Evolutionary conservation across 768 basidiomycete genomes (phyloP).

Genomic region (Tricholoma sp.): DNA sequence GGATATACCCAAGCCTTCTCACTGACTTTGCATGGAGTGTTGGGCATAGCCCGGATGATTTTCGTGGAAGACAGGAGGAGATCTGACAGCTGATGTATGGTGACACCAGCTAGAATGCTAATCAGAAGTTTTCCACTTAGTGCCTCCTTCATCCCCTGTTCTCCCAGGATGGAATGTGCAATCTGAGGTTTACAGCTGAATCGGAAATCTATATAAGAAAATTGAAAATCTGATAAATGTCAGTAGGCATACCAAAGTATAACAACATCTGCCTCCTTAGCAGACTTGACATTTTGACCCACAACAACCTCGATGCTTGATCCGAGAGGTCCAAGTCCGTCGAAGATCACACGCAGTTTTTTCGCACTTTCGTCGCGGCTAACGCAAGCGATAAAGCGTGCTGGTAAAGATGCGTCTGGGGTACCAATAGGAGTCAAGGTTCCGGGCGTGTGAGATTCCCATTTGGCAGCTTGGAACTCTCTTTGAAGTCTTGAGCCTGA

Average conservation of each 20-base stretch:
- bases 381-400: slow-evolving; percentile 84
- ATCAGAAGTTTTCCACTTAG: slow-evolving; percentile 88
- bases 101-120: slow-evolving; percentile 97
- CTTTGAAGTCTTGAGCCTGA: slow-evolving; percentile 21
- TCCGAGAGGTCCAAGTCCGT: slow-evolving; percentile 52
- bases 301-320: slow-evolving; percentile 64
- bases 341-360: slow-evolving; percentile 61
- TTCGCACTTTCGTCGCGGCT: slow-evolving; percentile 68
- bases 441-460: slow-evolving; percentile 54
- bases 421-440: slow-evolving; percentile 63
- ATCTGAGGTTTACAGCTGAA: slow-evolving; percentile 91
- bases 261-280: slow-evolving; percentile 73
- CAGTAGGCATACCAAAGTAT: slow-evolving; percentile 68
- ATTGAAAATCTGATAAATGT: too few relatives aligned
- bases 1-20: background rate
- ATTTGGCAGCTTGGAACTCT: slow-evolving; percentile 20
- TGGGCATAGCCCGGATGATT: slow-evolving; percentile 96
- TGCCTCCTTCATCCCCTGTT: slow-evolving; percentile 76
- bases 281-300: slow-evolving; percentile 69
- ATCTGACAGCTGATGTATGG: slow-evolving; percentile 68
- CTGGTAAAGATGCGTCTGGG: slow-evolving; percentile 68
- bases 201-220: background rate
- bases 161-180: slow-evolving; percentile 66
- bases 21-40: slow-evolving; percentile 89
- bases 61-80: slow-evolving; percentile 77